Evolutionary conservation across 2,329 filamentous ascomycete genomes (phyloP), one percentile per base, ranked within the genome.

Genomic region (Alternaria sp.): DNA sequence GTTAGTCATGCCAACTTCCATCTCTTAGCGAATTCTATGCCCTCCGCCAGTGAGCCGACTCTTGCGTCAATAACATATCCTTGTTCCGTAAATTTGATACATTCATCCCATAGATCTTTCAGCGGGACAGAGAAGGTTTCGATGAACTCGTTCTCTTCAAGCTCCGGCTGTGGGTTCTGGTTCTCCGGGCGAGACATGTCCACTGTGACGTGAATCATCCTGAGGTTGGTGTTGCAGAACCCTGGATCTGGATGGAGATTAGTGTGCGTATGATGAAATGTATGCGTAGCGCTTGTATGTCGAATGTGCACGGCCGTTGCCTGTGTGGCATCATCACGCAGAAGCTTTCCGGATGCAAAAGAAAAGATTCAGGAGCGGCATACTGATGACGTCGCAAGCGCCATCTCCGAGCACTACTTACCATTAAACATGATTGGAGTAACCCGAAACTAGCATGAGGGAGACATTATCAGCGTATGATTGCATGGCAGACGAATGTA

Each of bases 71-170:
- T 92, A 1, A 90, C 92, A 78, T 87, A 93, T 0, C 92, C 92
- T 67, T 93, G 83, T 3, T 82, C 81, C 74, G 93, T 91, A 1
- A 93, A 82, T 67, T 79, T 85, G 76, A 88, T 88, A 74, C 89
- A 89, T 74, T 91, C 88, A 0, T 84, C 84, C 82, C 90, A 93
- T 43, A 95, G 78, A 13, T 85, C 82, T 19, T 80, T 82, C 46
- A 95, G 75, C 6, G 89, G 89, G 8, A 93, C 84, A 9, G 86
- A 87, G 72, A 95, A 94, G 32, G 90, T 89, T 77, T 94, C 91
- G 73, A 95, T 94, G 75, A 93, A 94, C 80, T 95, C 92, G 66
- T 89, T 90, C 25, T 93, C 91, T 75, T 95, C 91, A 7, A 94
- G 83, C 74, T 91, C 82, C 0, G 91, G 89, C 77, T 89, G 67